phyloP scores from a whole-genome alignment of 768 basidiomycete genomes.

The Lentinula edodes region DNA sequence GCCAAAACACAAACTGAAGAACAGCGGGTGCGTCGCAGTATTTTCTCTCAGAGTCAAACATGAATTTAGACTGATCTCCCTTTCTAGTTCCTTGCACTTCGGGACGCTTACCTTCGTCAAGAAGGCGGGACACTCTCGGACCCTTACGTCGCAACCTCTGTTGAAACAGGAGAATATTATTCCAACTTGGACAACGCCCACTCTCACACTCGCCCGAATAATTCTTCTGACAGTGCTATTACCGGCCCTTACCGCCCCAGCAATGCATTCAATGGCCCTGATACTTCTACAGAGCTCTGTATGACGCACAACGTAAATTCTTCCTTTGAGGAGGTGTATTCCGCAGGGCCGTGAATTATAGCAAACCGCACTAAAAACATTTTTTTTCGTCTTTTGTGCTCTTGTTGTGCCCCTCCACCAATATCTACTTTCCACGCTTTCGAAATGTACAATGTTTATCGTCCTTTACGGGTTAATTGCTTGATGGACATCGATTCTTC shows the following conservation, averaged over 20 bases:
- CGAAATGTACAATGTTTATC: no score
- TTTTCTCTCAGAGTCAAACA: background rate
- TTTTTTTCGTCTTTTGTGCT: no score
- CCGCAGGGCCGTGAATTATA: background rate
- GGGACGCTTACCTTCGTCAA: slow-evolving; percentile 18
- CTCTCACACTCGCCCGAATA: background rate
- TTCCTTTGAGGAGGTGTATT: background rate
- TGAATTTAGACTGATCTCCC: background rate
- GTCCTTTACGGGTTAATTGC: no score
- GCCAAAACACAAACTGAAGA: slow-evolving; percentile 48
- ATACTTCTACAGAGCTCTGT: background rate
- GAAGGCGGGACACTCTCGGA: slow-evolving; percentile 4
- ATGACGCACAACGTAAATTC: background rate
- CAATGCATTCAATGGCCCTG: background rate
- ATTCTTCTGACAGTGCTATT: background rate
- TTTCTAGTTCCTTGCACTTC: slow-evolving; percentile 21
- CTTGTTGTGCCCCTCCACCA: no score
- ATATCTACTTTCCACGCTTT: no score
- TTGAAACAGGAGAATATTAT: background rate
- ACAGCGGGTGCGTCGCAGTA: slow-evolving; percentile 34
- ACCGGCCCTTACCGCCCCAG: background rate
- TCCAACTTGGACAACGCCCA: no score
- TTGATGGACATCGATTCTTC: no score
- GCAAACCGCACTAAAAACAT: no score
- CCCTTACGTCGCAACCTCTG: background rate